phyloP scores from a whole-genome alignment of 192 early-diverging fungal genomes.

The Thoreauomyces humboldtii region DNA sequence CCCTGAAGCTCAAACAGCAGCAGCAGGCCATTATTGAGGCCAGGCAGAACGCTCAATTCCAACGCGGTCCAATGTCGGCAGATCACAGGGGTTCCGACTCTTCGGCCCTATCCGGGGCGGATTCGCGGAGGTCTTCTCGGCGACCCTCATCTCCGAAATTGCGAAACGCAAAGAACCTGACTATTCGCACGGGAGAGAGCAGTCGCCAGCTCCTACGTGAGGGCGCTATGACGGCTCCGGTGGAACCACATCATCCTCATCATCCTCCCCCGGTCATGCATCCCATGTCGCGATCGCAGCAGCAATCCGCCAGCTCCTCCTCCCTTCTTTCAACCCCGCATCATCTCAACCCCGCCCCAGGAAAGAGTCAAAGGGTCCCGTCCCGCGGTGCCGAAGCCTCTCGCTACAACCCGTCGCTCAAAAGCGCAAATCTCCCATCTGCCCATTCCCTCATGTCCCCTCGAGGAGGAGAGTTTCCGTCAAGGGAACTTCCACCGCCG shows the following conservation, averaged over 20 bases:
- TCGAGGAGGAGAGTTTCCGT: constrained; percentile 27
- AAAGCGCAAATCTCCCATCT: constrained; percentile 3
- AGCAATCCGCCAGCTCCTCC: no score
- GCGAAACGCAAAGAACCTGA: constrained; percentile 8
- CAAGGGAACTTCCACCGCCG: constrained; percentile 35
- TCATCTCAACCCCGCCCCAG: constrained; percentile 20
- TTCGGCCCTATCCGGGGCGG: constrained; percentile 11
- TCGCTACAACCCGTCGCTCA: constrained; percentile 11
- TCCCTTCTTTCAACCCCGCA: no score
- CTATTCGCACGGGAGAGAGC: constrained; percentile 17
- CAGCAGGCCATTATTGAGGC: constrained; percentile 64
- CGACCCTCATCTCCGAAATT: constrained; percentile 15
- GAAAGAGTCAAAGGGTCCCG: constrained; percentile 1
- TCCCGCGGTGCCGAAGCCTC: constrained; percentile 16
- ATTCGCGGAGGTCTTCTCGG: constrained; percentile 29
- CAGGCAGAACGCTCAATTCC: constrained; percentile 36
- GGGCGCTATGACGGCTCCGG: constrained; percentile 16
- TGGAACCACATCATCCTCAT: constrained; percentile 8
- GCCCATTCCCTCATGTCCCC: constrained; percentile 23
- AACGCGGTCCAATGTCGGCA: constrained; percentile 17
- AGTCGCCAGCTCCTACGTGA: neutral
- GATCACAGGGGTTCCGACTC: neutral
- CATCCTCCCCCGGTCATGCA: constrained; percentile 19
- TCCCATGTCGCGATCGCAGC: no score
- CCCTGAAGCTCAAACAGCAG: constrained; percentile 57